Percentiles rank a stretch among this genome's conserved stretches.
Conservation (phyloP, 495 filamentous ascomycete species). For the Aspergillus heteromorphus region DNA sequence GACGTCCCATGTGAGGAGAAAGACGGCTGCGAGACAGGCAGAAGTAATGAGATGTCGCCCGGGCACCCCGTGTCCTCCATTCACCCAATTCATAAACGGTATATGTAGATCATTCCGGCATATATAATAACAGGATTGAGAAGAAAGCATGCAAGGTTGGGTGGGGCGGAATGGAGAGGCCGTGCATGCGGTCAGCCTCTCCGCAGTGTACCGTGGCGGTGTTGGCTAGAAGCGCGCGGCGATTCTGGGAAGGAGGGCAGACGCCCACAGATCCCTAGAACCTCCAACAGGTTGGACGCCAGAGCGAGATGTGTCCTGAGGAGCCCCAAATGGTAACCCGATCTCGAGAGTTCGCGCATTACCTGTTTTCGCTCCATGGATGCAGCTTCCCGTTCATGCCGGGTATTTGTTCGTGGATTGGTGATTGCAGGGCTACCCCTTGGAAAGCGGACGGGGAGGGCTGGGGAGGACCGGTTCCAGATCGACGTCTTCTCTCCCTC, state of each 20-base stretch:
- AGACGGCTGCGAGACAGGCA: neutral
- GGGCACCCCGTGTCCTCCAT: neutral
- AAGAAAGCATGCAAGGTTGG: conserved; percentile 9
- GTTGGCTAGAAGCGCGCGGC: neutral
- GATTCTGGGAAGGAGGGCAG: neutral
- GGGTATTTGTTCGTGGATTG: conserved; percentile 28
- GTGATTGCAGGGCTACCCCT: conserved; percentile 30
- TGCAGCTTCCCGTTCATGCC: conserved; percentile 40
- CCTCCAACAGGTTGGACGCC: neutral
- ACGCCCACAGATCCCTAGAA: neutral
- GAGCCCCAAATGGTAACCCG: neutral
- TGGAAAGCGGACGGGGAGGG: conserved; percentile 39
- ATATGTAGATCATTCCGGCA: conserved; percentile 24
- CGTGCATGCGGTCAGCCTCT: neutral
- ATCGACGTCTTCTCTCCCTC: conserved; percentile 61
- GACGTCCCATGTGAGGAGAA: neutral
- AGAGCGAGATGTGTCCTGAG: neutral
- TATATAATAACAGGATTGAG: conserved; percentile 20
- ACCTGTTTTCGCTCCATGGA: conserved; percentile 35
- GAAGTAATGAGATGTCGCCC: neutral
- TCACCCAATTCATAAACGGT: conserved; percentile 11
- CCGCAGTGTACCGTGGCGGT: neutral
- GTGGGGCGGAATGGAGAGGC: neutral
- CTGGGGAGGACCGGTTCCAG: conserved; percentile 60
- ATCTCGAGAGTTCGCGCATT: conserved; percentile 1